A percentile compares a stretch with the other conserved stretches of the same genome.
phyloP scores from a whole-genome alignment of 2,329 filamentous ascomycete genomes.

The Xylariaceae sp. region DNA sequence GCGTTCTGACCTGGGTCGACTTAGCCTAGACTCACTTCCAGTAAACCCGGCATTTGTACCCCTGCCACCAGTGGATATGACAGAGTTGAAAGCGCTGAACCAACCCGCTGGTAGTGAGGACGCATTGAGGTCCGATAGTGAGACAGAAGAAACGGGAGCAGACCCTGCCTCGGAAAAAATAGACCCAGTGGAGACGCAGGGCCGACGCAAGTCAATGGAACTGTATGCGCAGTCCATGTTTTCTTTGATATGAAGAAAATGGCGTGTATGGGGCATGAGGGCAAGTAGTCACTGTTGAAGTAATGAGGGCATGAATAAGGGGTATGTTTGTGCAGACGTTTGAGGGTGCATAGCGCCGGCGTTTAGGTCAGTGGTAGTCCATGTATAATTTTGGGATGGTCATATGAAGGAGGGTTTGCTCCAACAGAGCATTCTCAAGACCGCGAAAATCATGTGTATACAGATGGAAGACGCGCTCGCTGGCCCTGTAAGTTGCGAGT shows the following conservation, averaged over 20 bases:
- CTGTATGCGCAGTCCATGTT: conserved; percentile 45
- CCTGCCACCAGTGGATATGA: conserved; percentile 49
- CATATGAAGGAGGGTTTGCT: neutral
- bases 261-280: conserved; percentile 1
- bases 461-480: neutral
- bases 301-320: neutral
- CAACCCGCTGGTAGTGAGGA: conserved; percentile 50
- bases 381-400: neutral
- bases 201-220: conserved; percentile 37
- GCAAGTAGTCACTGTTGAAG: neutral
- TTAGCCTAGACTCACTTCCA: conserved; percentile 35
- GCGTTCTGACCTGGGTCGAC: conserved; percentile 24
- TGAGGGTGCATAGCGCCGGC: conserved; percentile 10
- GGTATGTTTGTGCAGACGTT: conserved; percentile 4
- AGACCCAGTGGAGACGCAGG: conserved; percentile 13
- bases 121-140: conserved; percentile 49
- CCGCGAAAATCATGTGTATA: neutral
- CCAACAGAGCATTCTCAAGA: neutral
- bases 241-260: conserved; percentile 14
- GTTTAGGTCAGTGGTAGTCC: conserved; percentile 8
- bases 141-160: conserved; percentile 29
- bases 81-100: conserved; percentile 50
- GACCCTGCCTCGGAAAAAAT: conserved; percentile 24
- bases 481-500: too few relatives aligned
- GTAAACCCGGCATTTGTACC: conserved; percentile 52